Evolutionary conservation across 192 early-diverging fungal species (phyloP).

Genomic region (Coemansia sp.): DNA sequence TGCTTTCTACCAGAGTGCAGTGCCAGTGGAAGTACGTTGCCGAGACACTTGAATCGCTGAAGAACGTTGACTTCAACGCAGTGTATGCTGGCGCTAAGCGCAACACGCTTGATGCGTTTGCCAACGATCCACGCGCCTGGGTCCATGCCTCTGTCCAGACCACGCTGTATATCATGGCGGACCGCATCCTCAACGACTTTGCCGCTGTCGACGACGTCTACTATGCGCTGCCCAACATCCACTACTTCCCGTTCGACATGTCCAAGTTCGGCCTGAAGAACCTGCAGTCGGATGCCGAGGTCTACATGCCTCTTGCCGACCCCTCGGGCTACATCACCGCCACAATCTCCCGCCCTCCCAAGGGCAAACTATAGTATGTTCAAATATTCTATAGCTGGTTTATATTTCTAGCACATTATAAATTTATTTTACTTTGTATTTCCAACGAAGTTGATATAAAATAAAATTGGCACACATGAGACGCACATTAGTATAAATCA

Average conservation of each 20-base stretch:
- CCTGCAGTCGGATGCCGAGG: slow-evolving; percentile 62
- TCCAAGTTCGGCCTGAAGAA: slow-evolving; percentile 71
- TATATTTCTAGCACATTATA: too few relatives aligned
- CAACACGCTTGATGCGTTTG: slow-evolving; percentile 74
- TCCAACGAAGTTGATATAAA: too few relatives aligned
- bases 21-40: slow-evolving; percentile 62
- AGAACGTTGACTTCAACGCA: too few relatives aligned
- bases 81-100: slow-evolving; percentile 61
- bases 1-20: slow-evolving; percentile 74
- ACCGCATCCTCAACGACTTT: slow-evolving; percentile 61
- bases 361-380: too few relatives aligned
- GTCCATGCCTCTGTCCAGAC: slow-evolving; percentile 76
- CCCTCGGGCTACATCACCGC: slow-evolving; percentile 76
- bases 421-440: too few relatives aligned
- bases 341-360: slow-evolving; percentile 58
- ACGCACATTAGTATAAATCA: too few relatives aligned
- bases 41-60: slow-evolving; percentile 5
- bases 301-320: slow-evolving; percentile 73
- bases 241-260: slow-evolving; percentile 75
- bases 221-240: slow-evolving; percentile 77
- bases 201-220: slow-evolving; percentile 59
- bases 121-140: slow-evolving; percentile 64
- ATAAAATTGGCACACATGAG: too few relatives aligned
- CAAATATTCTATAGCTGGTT: too few relatives aligned
- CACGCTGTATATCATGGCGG: slow-evolving; percentile 77